These are phyloP conservation scores for Penicillium sp. DNA, from an alignment of 2,329 filamentous ascomycete species.

Conservation along the genomic window DNA sequence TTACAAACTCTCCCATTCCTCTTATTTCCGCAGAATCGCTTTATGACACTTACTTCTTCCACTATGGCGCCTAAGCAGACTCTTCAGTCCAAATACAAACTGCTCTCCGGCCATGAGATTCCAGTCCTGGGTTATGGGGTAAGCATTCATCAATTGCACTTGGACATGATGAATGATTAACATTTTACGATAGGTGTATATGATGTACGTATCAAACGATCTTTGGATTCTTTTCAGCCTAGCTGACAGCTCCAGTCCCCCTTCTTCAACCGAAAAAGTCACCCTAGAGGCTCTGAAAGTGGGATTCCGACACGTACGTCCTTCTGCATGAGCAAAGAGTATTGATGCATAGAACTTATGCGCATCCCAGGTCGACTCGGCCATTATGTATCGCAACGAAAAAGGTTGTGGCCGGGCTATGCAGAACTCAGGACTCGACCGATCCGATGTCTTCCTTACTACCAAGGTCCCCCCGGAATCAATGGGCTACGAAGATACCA, in stretches of 20 bases:
- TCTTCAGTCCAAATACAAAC: conserved; percentile 50
- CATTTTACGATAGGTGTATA: conserved; percentile 36
- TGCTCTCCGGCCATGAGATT: conserved; percentile 68
- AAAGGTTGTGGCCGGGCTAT: conserved; percentile 71
- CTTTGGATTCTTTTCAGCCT: not conserved
- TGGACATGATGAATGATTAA: not conserved
- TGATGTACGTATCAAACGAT: conserved; percentile 35
- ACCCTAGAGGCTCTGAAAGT: conserved; percentile 36
- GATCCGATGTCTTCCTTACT: conserved; percentile 79
- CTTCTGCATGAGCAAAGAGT: not conserved
- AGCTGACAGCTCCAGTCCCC: conserved; percentile 27
- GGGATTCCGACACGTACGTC: conserved; percentile 42
- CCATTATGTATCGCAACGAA: conserved; percentile 75
- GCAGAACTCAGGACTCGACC: conserved; percentile 60
- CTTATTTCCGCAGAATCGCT: not conserved
- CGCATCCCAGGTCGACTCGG: conserved; percentile 57
- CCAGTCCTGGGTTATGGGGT: conserved; percentile 66
- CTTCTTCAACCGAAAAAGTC: conserved; percentile 36
- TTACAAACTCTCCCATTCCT: not conserved
- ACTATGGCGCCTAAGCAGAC: conserved; percentile 30
- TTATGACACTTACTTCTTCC: not conserved
- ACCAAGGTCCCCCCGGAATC: conserved; percentile 75
- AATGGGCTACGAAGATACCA: conserved; percentile 69
- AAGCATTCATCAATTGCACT: conserved; percentile 31
- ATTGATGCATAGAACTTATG: conserved; percentile 2